phyloP scores from a whole-genome alignment of 1,284 basidiomycete genomes.

The Malassezia furfur region DNA sequence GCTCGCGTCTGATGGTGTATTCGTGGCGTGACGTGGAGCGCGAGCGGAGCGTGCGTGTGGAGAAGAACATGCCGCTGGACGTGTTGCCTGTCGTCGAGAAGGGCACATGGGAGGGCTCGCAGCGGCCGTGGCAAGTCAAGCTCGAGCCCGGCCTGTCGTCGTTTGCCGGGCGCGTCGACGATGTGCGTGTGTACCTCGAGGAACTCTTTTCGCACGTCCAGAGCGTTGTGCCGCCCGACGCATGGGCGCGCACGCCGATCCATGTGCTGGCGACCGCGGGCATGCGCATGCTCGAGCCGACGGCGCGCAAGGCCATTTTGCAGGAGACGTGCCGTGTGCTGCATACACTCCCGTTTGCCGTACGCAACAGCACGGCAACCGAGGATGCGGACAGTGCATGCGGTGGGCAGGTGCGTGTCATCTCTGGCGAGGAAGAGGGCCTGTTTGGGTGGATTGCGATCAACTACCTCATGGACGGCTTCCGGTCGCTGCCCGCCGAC shows the following conservation, averaged over 20 bases:
- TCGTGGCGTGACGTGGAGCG: conserved; percentile 78
- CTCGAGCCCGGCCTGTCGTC: conserved; percentile 93
- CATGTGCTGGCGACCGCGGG: conserved; percentile 94
- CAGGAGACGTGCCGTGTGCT: conserved; percentile 69
- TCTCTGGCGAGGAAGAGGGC: conserved; percentile 95
- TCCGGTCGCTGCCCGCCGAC: conserved; percentile 50
- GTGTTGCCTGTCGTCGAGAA: conserved; percentile 77
- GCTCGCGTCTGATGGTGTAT: conserved; percentile 90
- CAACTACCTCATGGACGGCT: conserved; percentile 98
- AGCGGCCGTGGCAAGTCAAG: conserved; percentile 68
- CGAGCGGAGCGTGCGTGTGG: conserved; percentile 47
- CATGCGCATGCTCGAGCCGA: conserved; percentile 73
- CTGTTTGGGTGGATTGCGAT: conserved; percentile 95
- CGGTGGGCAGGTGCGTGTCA: conserved; percentile 80
- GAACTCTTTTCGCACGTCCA: conserved; percentile 76
- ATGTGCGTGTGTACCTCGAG: conserved; percentile 65
- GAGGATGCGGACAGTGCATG: conserved; percentile 44
- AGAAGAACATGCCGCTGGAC: conserved; percentile 31
- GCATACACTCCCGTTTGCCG: conserved; percentile 36
- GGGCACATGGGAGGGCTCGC: conserved; percentile 64
- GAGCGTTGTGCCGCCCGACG: conserved; percentile 70
- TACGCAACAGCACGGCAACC: background rate
- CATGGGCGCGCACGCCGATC: conserved; percentile 72
- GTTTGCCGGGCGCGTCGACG: conserved; percentile 62
- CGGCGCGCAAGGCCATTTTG: conserved; percentile 65